Conservation (phyloP, 2,329 filamentous ascomycete species). For the Claviceps monticola region DNA sequence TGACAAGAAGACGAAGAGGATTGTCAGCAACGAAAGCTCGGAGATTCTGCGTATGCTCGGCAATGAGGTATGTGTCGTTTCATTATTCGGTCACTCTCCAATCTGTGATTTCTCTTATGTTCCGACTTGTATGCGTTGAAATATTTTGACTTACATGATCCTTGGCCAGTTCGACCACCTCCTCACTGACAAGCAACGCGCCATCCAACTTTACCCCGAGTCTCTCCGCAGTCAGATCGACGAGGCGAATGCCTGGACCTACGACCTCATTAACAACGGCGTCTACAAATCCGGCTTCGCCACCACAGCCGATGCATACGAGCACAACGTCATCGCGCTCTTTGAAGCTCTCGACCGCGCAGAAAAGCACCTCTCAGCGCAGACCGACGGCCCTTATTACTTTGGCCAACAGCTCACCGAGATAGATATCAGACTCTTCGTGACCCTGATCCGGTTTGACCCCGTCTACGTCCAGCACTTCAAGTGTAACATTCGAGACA, state of each 20-base stretch:
- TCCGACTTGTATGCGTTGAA: too few species aligned
- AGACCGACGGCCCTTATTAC: constrained; percentile 48
- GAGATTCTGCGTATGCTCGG: constrained; percentile 91
- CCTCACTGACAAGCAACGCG: constrained; percentile 43
- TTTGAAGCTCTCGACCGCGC: constrained; percentile 66
- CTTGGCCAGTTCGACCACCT: constrained; percentile 50
- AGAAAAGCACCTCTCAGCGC: constrained; percentile 50
- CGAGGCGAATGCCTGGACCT: constrained; percentile 66
- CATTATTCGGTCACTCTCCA: not conserved
- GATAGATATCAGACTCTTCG: constrained; percentile 61
- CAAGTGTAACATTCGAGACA: constrained; percentile 76
- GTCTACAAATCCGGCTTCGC: constrained; percentile 73
- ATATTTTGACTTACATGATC: not conserved
- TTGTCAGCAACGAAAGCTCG: constrained; percentile 84
- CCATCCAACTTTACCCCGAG: constrained; percentile 54
- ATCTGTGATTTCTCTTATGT: not conserved
- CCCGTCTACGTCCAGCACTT: constrained; percentile 78
- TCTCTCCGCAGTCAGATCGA: constrained; percentile 57
- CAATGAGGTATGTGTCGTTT: constrained; percentile 39
- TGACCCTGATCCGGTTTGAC: constrained; percentile 63
- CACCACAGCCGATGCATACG: constrained; percentile 70
- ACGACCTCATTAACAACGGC: constrained; percentile 58
- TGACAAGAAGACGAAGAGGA: constrained; percentile 59
- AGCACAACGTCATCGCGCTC: constrained; percentile 53
- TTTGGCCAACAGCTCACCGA: constrained; percentile 68